Evolutionary conservation across 2,329 filamentous ascomycete genomes (phyloP), one percentile per base, ranked within the genome.

Genomic region (Aschersonia sp.): DNA sequence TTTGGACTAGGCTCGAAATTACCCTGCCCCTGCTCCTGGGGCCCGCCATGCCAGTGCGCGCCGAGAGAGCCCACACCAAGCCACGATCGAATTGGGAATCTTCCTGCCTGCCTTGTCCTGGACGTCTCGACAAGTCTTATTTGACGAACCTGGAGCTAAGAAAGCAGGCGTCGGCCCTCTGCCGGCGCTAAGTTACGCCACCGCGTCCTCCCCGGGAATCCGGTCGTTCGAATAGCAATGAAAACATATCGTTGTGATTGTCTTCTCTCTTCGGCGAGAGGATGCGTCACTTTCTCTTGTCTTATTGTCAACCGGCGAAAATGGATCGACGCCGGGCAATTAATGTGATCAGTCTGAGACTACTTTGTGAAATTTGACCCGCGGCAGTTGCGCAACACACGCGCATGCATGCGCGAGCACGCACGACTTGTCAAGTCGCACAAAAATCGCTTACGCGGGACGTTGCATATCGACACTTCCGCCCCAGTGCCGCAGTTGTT

Each of bases 121-220:
- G 8, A 37, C 8, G 35, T 8, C 8, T 42, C 14, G 39, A 5
- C 6, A n/a, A 44, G 29, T 42, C 30, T n/a, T 45, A 7, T 40
- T 41, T 32, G 33, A 11, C 44, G 8, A 46, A n/a, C 8, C 7
- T 4, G 35, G 39, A 8, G 35, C 32, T 30, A 12, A 37, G 14
- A 41, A 37, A 12, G 12, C 35, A 37, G 35, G 11, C 35, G 6
- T 33, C 45, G 33, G 29, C 1, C 32, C 35, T 39, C 45, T 41
- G 45, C 45, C 35, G 35, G 45, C 22, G 45, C 45, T 46, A 46
- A 46, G 30, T 37, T 8, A 14, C 31, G 44, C 33, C 14, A 45
- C 30, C 41, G 22, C 12, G 35, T 37, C 35, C 8, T 12, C 35
- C 35, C 35, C 12, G 35, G 8, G 35, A 37, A 37, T 37, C 35